A percentile compares a stretch with the other conserved stretches of the same genome.
Evolutionary conservation across 225 moss, liverwort and hornwort genomes (phyloP).

Genomic region (Bryum argenteum): DNA sequence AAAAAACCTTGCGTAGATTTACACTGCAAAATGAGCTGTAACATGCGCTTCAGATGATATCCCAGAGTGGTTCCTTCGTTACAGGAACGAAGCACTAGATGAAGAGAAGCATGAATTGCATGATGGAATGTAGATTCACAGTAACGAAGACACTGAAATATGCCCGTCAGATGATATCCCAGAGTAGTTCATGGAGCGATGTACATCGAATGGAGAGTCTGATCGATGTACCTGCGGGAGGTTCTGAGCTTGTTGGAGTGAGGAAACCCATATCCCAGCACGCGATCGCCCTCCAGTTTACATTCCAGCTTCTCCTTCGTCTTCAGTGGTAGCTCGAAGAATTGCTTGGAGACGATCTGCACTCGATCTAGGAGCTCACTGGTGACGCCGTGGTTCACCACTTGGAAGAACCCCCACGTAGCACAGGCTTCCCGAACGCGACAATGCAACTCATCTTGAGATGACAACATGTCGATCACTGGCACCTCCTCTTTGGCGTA

Average conservation of each 20-base stretch:
- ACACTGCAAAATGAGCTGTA: too few relatives aligned
- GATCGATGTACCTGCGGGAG: conserved; percentile 17
- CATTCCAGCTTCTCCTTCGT: conserved; percentile 46
- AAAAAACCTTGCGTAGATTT: too few relatives aligned
- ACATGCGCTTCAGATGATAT: too few relatives aligned
- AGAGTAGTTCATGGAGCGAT: too few relatives aligned
- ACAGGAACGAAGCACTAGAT: too few relatives aligned
- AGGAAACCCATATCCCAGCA: conserved; percentile 47
- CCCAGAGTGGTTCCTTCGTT: too few relatives aligned
- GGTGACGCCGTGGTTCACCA: conserved; percentile 63
- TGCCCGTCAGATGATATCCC: too few relatives aligned
- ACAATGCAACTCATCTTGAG: not conserved
- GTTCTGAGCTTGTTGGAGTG: conserved; percentile 3
- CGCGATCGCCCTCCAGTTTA: conserved; percentile 29
- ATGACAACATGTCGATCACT: conserved; percentile 37
- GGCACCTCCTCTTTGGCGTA: conserved; percentile 36
- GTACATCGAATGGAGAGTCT: too few relatives aligned
- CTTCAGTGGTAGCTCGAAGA: conserved; percentile 50
- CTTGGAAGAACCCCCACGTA: conserved; percentile 61
- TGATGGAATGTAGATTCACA: too few relatives aligned
- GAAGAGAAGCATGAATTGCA: too few relatives aligned
- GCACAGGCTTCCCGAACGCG: conserved; percentile 40
- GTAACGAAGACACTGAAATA: too few relatives aligned
- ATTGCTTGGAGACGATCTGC: conserved; percentile 16
- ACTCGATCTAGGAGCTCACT: conserved; percentile 35